These are phyloP conservation scores for Pseudogymnoascus sp. DNA, from an alignment of 2,329 filamentous ascomycete species.

Conservation along the genomic window DNA sequence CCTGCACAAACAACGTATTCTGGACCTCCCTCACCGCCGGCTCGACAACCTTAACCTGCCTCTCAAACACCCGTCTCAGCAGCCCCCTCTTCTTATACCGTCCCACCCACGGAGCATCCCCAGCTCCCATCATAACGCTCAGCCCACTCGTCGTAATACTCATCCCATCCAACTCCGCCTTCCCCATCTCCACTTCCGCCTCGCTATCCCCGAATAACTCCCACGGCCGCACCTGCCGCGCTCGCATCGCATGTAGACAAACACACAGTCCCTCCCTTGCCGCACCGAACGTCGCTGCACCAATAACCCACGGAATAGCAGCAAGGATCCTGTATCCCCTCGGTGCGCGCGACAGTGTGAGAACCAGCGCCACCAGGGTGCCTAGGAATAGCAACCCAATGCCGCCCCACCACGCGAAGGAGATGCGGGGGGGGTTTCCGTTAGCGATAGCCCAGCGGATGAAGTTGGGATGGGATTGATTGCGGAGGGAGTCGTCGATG, in stretches of 20 bases:
- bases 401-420: conserved; percentile 63
- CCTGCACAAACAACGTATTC: conserved; percentile 67
- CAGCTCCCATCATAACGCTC: conserved; percentile 52
- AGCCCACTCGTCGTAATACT: conserved; percentile 49
- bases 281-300: conserved; percentile 63
- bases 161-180: conserved; percentile 49
- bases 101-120: conserved; percentile 70
- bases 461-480: conserved; percentile 75
- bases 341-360: conserved; percentile 55
- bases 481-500: conserved; percentile 61
- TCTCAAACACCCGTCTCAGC: conserved; percentile 67
- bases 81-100: conserved; percentile 63
- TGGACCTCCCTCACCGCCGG: conserved; percentile 69
- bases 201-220: conserved; percentile 52
- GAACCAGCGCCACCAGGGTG: conserved; percentile 49
- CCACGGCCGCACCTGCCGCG: conserved; percentile 68
- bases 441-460: conserved; percentile 79
- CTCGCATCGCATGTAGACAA: conserved; percentile 66
- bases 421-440: conserved; percentile 63
- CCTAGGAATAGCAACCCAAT: conserved; percentile 49
- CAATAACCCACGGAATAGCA: conserved; percentile 59
- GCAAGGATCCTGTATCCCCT: conserved; percentile 63
- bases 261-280: conserved; percentile 77
- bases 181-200: conserved; percentile 30
- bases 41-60: conserved; percentile 70